Percentiles rank a stretch among this genome's conserved stretches.
Conservation (phyloP, 179 eudicot species). For the Gypsophila paniculata region DNA sequence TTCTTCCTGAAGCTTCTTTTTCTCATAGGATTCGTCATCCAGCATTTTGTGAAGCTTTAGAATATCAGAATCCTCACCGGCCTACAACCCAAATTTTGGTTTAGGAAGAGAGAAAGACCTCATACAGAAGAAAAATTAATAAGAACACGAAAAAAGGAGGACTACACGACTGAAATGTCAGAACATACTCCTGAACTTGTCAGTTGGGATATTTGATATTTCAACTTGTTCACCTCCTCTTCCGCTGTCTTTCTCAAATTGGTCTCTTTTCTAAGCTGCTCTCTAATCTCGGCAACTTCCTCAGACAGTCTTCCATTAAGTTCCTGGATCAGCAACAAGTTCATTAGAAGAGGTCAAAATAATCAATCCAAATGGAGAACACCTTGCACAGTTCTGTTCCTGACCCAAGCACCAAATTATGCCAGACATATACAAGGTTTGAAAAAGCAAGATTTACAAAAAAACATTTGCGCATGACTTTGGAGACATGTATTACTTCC, state of each 20-base stretch:
- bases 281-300: conserved; percentile 56
- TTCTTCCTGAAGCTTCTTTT: conserved; percentile 80
- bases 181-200: conserved; percentile 51
- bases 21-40: conserved; percentile 72
- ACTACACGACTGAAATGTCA: conserved; percentile 6
- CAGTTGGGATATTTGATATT: conserved; percentile 48
- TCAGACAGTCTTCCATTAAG: conserved; percentile 34
- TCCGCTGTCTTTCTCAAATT: conserved; percentile 65
- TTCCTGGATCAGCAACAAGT: conserved; percentile 35
- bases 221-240: conserved; percentile 63
- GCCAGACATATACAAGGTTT: not conserved
- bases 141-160: not conserved
- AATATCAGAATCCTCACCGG: conserved; percentile 61
- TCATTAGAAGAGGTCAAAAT: conserved; percentile 4
- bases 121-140: not conserved
- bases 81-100: conserved; percentile 41
- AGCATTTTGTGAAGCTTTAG: conserved; percentile 55
- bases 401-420: not conserved
- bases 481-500: not conserved
- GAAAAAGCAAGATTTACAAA: not conserved
- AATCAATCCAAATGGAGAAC: conserved; percentile 7
- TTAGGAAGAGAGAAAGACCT: not conserved
- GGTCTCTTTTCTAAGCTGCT: conserved; percentile 60
- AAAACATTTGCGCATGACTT: not conserved
- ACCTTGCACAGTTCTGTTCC: not conserved